Evolutionary conservation across 108 stramenopile species (phyloP), one percentile per base, ranked within the genome.

Genomic region (Bacterosira constricta): DNA sequence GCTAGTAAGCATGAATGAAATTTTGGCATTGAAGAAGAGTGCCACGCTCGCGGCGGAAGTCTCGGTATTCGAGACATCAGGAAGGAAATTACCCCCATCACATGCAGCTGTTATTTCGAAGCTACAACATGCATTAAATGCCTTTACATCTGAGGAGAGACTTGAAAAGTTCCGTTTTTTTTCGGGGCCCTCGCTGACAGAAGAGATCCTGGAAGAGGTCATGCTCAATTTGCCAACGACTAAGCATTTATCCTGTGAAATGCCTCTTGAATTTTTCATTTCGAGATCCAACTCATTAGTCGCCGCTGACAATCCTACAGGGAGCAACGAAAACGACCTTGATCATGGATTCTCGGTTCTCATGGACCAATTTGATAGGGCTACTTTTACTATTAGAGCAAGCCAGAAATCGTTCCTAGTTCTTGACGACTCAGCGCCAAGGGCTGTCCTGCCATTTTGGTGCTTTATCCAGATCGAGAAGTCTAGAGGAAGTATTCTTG

Each of bases 71-170:
- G 68, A 54, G 10, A 4, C 29, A 11, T 36, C 23, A n/a, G 42
- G 60, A 15, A 27, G 1, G 8, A 37, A 3, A 0, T 27, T 68
- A 3, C 75, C 75, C 39, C 23, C 56, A 18, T 39, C 44, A 8
- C 88, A 89, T 65, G 32, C 64, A 59, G 39, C 37, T 13, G 79
- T 81, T 36, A 69, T 71, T 18, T 71, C 65, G 27, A 76, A 85
- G 57, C 63, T 90, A 15, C 47, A 53, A 31, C 35, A 60, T 30
- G 62, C 79, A 10, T 52, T 93, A 51, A 87, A 77, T 53, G 75
- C 85, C 17, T 88, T 86, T 51, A 63, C 78, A 37, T 83, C 88
- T 0, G 90, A 90, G 61, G 90, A 85, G 54, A 85, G 69, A 6
- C 77, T 93, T 13, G 90, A 89, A 58, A 79, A 83, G 35, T 69